Evolutionary conservation across 139 green algal species (phyloP).

Genomic region (Limnomonas spitsbergensis): DNA sequence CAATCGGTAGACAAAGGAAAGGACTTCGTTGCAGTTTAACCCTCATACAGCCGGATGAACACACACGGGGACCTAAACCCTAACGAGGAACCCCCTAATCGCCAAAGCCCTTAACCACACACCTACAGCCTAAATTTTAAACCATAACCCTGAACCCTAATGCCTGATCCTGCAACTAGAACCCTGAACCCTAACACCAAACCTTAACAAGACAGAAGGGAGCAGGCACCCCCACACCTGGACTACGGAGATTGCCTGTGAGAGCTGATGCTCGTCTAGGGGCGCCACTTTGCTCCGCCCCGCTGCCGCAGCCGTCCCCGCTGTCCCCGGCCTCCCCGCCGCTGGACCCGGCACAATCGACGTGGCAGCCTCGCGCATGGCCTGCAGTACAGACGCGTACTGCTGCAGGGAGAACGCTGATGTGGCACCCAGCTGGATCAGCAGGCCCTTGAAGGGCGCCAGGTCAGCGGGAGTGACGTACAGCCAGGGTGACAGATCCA

Average conservation of each 20-base stretch:
- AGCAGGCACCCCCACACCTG: neutral
- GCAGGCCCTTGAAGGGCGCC: constrained; percentile 62
- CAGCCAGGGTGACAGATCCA: constrained; percentile 69
- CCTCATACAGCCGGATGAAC: too few relatives aligned
- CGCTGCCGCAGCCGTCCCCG: neutral
- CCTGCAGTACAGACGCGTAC: constrained; percentile 52
- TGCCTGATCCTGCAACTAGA: too few relatives aligned
- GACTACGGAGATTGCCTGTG: constrained; percentile 45
- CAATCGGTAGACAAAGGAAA: too few relatives aligned
- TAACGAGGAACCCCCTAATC: too few relatives aligned
- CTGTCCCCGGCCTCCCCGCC: neutral
- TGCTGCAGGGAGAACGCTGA: constrained; percentile 57
- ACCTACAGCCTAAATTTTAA: too few relatives aligned
- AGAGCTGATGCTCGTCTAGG: constrained; percentile 43
- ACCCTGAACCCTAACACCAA: too few relatives aligned
- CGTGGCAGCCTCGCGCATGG: constrained; percentile 28
- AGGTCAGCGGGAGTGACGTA: constrained; percentile 69
- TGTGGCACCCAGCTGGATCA: constrained; percentile 56
- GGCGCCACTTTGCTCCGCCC: neutral
- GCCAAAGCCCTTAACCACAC: too few relatives aligned
- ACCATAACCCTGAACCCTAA: too few relatives aligned
- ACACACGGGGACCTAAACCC: too few relatives aligned
- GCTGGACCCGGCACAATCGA: neutral
- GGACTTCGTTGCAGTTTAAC: too few relatives aligned
- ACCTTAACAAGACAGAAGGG: neutral